These are phyloP conservation scores for Trichoderma sp. DNA, from an alignment of 2,329 filamentous ascomycete genomes.

Conservation along the genomic window DNA sequence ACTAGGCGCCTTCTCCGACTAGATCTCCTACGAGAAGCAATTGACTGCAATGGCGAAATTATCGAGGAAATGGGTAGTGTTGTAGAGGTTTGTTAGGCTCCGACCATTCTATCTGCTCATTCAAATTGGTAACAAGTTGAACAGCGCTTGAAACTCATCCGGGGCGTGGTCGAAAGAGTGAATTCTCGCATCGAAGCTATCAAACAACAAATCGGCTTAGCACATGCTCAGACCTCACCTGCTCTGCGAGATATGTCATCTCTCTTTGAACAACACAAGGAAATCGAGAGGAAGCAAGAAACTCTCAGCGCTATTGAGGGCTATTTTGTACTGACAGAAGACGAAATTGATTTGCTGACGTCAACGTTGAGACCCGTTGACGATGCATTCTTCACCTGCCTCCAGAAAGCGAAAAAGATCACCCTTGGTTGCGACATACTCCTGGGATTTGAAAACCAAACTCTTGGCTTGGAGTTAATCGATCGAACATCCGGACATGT, in stretches of 20 bases:
- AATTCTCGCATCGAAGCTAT: conserved; percentile 81
- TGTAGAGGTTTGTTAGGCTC: conserved; percentile 67
- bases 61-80: conserved; percentile 86
- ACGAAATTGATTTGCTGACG: conserved; percentile 74
- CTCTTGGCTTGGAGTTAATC: conserved; percentile 84
- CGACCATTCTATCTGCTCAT: neutral
- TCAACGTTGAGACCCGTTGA: conserved; percentile 80
- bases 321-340: conserved; percentile 83
- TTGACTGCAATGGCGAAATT: conserved; percentile 87
- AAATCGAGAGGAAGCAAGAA: conserved; percentile 77
- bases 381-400: conserved; percentile 76
- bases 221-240: conserved; percentile 71
- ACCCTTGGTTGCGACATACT: conserved; percentile 86
- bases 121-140: neutral
- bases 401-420: conserved; percentile 82
- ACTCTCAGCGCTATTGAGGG: conserved; percentile 74
- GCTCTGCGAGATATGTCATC: conserved; percentile 75
- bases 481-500: conserved; percentile 85
- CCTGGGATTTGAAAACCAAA: conserved; percentile 86
- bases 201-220: conserved; percentile 73
- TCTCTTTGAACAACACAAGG: conserved; percentile 70
- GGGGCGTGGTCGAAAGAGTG: conserved; percentile 72
- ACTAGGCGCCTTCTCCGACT: conserved; percentile 77
- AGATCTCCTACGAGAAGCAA: conserved; percentile 87
- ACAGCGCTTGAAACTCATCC: conserved; percentile 85